Percentiles rank a stretch among this genome's conserved stretches.
phyloP scores from a whole-genome alignment of 257 asterid genomes.

The Solanum sitiens region DNA sequence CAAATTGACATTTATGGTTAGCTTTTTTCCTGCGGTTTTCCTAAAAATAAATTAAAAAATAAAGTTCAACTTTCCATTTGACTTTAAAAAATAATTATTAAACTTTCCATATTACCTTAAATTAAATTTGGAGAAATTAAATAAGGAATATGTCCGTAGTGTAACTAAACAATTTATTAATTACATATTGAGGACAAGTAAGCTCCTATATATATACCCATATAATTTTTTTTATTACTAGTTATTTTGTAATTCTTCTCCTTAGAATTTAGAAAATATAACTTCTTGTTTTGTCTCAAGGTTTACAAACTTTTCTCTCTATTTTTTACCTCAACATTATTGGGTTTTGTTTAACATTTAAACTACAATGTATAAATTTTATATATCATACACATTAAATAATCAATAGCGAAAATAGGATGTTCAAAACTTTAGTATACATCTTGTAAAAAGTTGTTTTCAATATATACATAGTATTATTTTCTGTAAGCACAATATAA shows the following conservation, averaged over 20 bases:
- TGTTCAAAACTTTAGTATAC: too few species aligned
- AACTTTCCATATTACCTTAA: not conserved
- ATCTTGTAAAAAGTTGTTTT: too few species aligned
- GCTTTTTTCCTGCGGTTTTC: not conserved
- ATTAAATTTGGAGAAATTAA: not conserved
- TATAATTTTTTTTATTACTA: not conserved
- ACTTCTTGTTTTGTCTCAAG: not conserved
- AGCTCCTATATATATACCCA: not conserved
- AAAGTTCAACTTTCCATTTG: not conserved
- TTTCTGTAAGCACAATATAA: too few species aligned
- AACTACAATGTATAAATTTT: not conserved
- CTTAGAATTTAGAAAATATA: not conserved
- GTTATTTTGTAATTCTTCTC: not conserved
- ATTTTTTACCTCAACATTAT: not conserved
- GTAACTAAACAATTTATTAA: not conserved
- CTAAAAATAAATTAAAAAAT: not conserved
- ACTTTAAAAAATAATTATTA: too few species aligned
- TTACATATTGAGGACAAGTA: not conserved
- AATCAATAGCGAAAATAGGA: too few species aligned
- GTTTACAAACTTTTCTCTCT: not conserved
- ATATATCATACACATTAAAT: too few species aligned
- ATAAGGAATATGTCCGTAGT: not conserved
- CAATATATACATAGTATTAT: not conserved
- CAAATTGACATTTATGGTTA: not conserved
- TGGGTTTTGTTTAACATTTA: not conserved